phyloP scores from a whole-genome alignment of 2,329 filamentous ascomycete genomes.

The Colletotrichum ledebouriae region DNA sequence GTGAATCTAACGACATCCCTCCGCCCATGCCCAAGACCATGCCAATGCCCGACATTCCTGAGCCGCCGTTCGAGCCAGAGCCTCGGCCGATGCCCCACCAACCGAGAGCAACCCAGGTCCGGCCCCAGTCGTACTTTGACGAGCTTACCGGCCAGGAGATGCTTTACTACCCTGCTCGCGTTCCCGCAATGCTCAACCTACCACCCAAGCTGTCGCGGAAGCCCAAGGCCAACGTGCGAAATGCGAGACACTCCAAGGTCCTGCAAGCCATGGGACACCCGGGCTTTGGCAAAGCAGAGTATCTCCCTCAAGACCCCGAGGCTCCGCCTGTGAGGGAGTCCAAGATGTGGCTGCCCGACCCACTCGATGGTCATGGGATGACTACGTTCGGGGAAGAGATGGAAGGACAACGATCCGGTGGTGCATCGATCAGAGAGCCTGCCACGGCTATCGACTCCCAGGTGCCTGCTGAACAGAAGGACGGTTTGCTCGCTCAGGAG shows the following conservation, averaged over 20 bases:
- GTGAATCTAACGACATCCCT: constrained; percentile 10
- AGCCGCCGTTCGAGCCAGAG: constrained; percentile 44
- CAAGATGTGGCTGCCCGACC: constrained; percentile 63
- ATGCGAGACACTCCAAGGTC: constrained; percentile 80
- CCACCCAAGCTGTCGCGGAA: constrained; percentile 87
- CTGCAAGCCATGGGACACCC: constrained; percentile 68
- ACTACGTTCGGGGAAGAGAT: constrained; percentile 12
- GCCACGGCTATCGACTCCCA: constrained; percentile 21
- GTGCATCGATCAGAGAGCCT: constrained; percentile 17
- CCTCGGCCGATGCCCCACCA: constrained; percentile 44
- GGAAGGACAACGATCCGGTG: constrained; percentile 12
- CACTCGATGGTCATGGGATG: constrained; percentile 50
- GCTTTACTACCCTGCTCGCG: constrained; percentile 95
- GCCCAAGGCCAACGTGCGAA: constrained; percentile 72
- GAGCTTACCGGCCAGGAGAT: constrained; percentile 80
- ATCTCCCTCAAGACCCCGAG: constrained; percentile 51
- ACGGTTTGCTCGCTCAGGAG: not conserved
- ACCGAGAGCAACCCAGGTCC: constrained; percentile 48
- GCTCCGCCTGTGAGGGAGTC: constrained; percentile 49
- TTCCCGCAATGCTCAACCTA: constrained; percentile 92
- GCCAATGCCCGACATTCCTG: constrained; percentile 43
- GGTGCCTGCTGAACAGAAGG: constrained; percentile 1
- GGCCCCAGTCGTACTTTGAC: constrained; percentile 71
- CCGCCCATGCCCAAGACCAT: constrained; percentile 43
- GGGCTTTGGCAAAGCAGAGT: constrained; percentile 38